phyloP scores from a whole-genome alignment of 2,329 filamentous ascomycete genomes.

The Arthrinium phaeospermum region DNA sequence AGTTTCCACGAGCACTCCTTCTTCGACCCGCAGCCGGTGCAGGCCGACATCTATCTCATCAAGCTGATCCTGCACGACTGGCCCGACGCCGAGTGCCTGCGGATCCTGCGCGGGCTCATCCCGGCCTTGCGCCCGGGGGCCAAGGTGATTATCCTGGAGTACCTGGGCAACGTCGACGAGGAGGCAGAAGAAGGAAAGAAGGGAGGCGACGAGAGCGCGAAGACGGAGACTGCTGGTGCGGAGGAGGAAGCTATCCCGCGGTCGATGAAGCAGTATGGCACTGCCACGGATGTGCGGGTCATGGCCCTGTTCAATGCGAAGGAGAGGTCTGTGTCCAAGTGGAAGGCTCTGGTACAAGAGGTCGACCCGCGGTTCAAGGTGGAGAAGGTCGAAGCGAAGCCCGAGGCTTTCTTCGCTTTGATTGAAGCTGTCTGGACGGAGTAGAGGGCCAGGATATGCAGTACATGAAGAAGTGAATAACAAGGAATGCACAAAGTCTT shows the following conservation, averaged over 20 bases:
- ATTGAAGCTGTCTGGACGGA: constrained; percentile 46
- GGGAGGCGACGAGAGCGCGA: not conserved
- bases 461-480: not conserved
- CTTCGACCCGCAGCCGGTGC: constrained; percentile 44
- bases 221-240: not conserved
- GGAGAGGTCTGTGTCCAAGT: constrained; percentile 52
- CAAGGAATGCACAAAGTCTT: too few relatives aligned
- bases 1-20: constrained; percentile 46
- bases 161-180: constrained; percentile 43
- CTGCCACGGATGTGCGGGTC: constrained; percentile 54
- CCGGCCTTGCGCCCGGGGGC: constrained; percentile 52
- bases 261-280: constrained; percentile 42
- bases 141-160: constrained; percentile 45
- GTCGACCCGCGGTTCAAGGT: constrained; percentile 54
- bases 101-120: constrained; percentile 48
- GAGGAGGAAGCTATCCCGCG: constrained; percentile 37
- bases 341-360: constrained; percentile 49
- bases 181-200: constrained; percentile 9
- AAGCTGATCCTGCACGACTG: constrained; percentile 63
- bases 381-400: constrained; percentile 41
- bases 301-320: constrained; percentile 55
- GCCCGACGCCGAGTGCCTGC: constrained; percentile 50
- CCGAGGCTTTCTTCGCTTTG: constrained; percentile 43
- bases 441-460: constrained; percentile 1
- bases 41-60: constrained; percentile 57